A percentile compares a stretch with the other conserved stretches of the same genome.
phyloP scores from a whole-genome alignment of 2,329 filamentous ascomycete genomes.

The Fonsecaea pedrosoi region DNA sequence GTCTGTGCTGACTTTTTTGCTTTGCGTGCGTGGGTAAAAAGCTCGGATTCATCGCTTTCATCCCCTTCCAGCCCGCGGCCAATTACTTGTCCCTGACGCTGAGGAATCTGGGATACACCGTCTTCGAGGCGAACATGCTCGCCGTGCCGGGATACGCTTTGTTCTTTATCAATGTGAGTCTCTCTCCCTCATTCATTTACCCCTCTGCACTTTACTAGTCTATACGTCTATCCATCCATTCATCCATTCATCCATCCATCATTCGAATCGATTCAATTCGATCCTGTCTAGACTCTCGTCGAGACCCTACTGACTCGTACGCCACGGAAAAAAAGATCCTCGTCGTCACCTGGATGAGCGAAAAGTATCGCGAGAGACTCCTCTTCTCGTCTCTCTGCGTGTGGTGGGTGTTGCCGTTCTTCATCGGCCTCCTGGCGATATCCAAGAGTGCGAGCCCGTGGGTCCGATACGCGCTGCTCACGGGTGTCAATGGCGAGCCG shows the following conservation, averaged over 20 bases:
- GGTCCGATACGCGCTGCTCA: conserved; percentile 59
- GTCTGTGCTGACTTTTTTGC: neutral
- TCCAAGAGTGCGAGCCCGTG: conserved; percentile 55
- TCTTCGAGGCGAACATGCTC: conserved; percentile 68
- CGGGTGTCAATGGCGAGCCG: conserved; percentile 60
- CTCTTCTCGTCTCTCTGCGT: conserved; percentile 61
- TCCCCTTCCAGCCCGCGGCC: conserved; percentile 58
- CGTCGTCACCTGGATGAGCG: conserved; percentile 56
- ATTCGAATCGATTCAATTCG: too few species aligned
- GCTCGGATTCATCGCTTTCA: conserved; percentile 60
- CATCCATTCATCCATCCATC: too few species aligned
- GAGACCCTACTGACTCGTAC: too few species aligned
- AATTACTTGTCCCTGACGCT: conserved; percentile 67
- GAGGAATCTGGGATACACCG: conserved; percentile 63
- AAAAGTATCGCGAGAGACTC: conserved; percentile 60
- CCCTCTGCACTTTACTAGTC: neutral
- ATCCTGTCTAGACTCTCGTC: too few species aligned
- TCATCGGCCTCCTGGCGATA: conserved; percentile 58
- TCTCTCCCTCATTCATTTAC: neutral
- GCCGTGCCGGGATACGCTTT: conserved; percentile 59
- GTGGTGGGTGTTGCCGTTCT: conserved; percentile 60
- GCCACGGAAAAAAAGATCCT: conserved; percentile 48
- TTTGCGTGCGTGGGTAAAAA: neutral
- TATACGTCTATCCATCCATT: too few species aligned
- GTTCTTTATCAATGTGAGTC: conserved; percentile 43